Evolutionary conservation across 2,329 filamentous ascomycete species (phyloP).

Genomic region (Aureobasidium leucospermi): DNA sequence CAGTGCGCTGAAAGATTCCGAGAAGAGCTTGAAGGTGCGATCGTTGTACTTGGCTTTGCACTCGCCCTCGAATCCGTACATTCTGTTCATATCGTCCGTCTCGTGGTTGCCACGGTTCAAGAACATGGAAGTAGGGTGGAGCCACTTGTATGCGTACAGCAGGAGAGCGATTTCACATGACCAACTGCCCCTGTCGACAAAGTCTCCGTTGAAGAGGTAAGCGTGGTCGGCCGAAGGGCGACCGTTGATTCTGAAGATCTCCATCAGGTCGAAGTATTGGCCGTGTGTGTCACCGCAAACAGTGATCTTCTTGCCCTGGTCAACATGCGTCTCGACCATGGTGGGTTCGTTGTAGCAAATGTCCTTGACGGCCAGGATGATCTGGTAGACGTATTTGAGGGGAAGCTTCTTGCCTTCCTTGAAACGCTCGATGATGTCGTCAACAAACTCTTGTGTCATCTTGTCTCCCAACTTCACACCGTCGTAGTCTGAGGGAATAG

Average conservation of each 20-base stretch:
- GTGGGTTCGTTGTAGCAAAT: constrained; percentile 88
- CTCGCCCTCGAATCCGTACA: constrained; percentile 97
- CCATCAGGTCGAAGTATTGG: constrained; percentile 95
- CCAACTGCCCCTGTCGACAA: constrained; percentile 96
- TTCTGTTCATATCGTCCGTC: constrained; percentile 98
- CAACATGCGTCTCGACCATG: constrained; percentile 88
- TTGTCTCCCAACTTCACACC: constrained; percentile 67
- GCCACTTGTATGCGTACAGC: constrained; percentile 94
- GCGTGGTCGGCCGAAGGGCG: constrained; percentile 76
- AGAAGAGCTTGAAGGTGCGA: constrained; percentile 92
- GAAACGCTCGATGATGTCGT: constrained; percentile 95
- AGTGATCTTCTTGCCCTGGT: constrained; percentile 70
- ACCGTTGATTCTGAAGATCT: constrained; percentile 90
- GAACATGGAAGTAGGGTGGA: constrained; percentile 77
- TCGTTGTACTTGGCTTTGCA: constrained; percentile 98
- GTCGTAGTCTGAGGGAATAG: constrained; percentile 77
- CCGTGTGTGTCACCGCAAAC: constrained; percentile 97
- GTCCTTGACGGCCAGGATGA: constrained; percentile 81
- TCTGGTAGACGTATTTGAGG: constrained; percentile 96
- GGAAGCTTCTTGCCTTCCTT: constrained; percentile 93
- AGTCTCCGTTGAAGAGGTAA: constrained; percentile 98
- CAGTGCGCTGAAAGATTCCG: constrained; percentile 91
- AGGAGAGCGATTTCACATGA: constrained; percentile 93
- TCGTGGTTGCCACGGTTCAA: constrained; percentile 97
- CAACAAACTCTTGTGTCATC: constrained; percentile 96